Evolutionary conservation across 805 yeast genomes (phyloP).

Genomic region (Candida yuanshanica): DNA sequence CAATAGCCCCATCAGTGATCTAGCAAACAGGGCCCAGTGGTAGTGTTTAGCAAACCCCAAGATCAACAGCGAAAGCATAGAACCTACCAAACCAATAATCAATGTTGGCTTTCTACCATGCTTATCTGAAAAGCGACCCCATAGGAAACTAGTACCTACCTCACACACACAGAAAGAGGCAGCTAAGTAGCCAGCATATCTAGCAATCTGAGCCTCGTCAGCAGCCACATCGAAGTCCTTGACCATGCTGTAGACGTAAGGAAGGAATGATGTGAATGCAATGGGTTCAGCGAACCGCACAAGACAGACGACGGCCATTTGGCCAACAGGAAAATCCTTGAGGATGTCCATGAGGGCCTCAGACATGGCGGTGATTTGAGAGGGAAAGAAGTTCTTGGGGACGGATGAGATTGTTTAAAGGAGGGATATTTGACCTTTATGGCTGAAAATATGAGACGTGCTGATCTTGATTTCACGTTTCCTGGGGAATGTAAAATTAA

Average conservation of each 20-base stretch:
- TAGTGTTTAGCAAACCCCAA: conserved; percentile 14
- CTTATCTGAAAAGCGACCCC: conserved; percentile 15
- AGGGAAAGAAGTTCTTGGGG: not conserved
- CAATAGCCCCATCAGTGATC: conserved; percentile 14
- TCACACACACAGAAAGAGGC: conserved; percentile 14
- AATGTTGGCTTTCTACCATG: conserved; percentile 16
- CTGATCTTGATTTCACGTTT: not conserved
- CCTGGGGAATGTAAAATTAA: not conserved
- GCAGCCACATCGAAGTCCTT: conserved; percentile 15
- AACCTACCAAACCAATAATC: conserved; percentile 12
- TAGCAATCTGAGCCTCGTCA: conserved; percentile 13
- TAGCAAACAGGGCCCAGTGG: conserved; percentile 13
- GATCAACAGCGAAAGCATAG: conserved; percentile 9
- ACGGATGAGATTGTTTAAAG: not conserved
- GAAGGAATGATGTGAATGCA: conserved; percentile 16
- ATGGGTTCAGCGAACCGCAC: conserved; percentile 18
- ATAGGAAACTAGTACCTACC: conserved; percentile 12
- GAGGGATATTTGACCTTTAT: not conserved
- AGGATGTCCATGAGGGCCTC: not conserved
- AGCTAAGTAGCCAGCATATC: conserved; percentile 14
- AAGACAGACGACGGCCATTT: conserved; percentile 8
- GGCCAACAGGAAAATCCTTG: conserved; percentile 13
- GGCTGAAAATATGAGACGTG: not conserved
- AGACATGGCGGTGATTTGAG: not conserved
- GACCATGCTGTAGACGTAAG: conserved; percentile 18